These are phyloP conservation scores for Pythium scleroteichum DNA, from an alignment of 352 stramenopile species.

Conservation along the genomic window DNA sequence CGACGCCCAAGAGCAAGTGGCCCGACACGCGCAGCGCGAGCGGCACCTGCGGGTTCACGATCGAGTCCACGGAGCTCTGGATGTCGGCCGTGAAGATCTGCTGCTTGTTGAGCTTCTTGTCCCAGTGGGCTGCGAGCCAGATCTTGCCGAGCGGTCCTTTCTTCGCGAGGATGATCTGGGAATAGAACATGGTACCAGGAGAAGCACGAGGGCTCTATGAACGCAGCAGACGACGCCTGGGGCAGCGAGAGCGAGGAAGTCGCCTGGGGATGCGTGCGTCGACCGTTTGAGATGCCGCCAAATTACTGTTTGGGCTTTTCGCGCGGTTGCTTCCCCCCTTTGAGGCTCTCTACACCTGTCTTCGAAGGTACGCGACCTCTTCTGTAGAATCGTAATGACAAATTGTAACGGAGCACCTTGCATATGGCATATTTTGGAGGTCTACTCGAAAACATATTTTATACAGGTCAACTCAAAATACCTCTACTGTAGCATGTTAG, in stretches of 20 bases:
- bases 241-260: background rate
- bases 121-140: constrained; percentile 98
- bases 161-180: constrained; percentile 98
- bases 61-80: constrained; percentile 94
- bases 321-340: constrained; percentile 6
- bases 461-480: constrained; percentile 6
- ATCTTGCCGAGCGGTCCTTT: constrained; percentile 99
- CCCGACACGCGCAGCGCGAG: constrained; percentile 97
- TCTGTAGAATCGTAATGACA: constrained; percentile 22
- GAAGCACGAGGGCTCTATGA: background rate
- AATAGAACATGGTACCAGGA: constrained; percentile 97
- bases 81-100: constrained; percentile 99
- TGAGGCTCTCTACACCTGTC: background rate
- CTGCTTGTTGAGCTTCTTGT: constrained; percentile 99
- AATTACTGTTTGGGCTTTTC: constrained; percentile 7
- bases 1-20: constrained; percentile 97
- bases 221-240: background rate
- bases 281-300: too few relatives aligned
- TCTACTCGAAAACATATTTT: background rate
- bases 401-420: constrained; percentile 4
- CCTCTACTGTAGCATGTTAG: constrained; percentile 13
- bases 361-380: background rate
- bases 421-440: background rate
- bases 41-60: constrained; percentile 96
- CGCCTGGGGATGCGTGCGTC: too few relatives aligned